Evolutionary conservation across 768 basidiomycete genomes (phyloP).

Genomic region (Podaxis sp.): DNA sequence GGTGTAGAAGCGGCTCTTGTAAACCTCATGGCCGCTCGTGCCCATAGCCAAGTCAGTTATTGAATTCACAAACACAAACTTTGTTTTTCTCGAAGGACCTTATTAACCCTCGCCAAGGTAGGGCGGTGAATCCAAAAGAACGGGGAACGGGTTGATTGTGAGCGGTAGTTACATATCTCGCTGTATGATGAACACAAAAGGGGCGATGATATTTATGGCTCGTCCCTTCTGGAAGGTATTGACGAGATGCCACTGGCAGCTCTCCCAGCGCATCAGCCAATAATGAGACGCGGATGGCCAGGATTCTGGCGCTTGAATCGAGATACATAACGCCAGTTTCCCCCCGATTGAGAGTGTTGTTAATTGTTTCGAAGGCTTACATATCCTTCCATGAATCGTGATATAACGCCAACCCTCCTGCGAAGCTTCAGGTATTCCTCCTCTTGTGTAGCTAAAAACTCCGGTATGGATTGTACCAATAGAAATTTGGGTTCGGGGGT

Average conservation of each 20-base stretch:
- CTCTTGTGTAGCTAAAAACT: not conserved
- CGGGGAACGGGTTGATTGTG: not conserved
- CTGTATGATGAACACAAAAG: not conserved
- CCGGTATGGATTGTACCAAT: not conserved
- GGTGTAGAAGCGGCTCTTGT: constrained; percentile 8
- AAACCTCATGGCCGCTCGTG: constrained; percentile 6
- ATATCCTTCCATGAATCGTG: constrained; percentile 2
- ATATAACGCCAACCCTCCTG: not conserved
- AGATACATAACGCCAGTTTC: constrained; percentile 7
- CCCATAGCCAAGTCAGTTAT: not conserved
- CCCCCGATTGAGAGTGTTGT: constrained; percentile 5
- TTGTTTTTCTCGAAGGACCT: not conserved
- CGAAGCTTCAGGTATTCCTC: not conserved
- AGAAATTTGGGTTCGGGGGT: not conserved
- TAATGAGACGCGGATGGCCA: not conserved
- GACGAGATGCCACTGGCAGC: constrained; percentile 1
- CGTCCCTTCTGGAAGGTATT: constrained; percentile 1
- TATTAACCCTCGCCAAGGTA: not conserved
- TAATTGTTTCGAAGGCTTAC: constrained; percentile 13
- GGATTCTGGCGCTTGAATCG: constrained; percentile 7
- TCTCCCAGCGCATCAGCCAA: constrained; percentile 13
- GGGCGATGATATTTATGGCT: constrained; percentile 12
- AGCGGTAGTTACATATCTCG: not conserved
- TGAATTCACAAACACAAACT: not conserved
- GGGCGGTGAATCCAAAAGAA: not conserved